phyloP scores from a whole-genome alignment of 192 early-diverging fungal species.

The Obelidium mucronatum region DNA sequence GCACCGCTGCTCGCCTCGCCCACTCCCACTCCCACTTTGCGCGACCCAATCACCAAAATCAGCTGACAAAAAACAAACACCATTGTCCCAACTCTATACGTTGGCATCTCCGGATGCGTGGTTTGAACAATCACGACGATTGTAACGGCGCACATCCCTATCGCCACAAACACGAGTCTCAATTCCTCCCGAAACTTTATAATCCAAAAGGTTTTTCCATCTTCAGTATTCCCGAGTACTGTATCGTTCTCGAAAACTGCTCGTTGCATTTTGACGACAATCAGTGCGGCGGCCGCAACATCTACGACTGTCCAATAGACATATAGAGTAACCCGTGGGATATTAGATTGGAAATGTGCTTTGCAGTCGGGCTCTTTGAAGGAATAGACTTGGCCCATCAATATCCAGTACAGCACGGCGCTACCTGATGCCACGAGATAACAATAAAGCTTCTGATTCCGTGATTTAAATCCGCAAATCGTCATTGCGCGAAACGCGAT shows the following conservation, averaged over 20 bases:
- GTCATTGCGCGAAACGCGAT: not conserved
- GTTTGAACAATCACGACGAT: not conserved
- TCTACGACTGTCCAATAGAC: conserved; percentile 3
- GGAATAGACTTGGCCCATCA: conserved; percentile 4
- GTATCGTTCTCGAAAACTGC: not conserved
- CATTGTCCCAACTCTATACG: conserved; percentile 8
- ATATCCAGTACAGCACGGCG: conserved; percentile 3
- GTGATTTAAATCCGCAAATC: not conserved
- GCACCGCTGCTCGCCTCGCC: not conserved
- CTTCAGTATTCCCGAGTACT: not conserved
- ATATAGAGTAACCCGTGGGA: not conserved
- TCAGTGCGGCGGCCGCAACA: not conserved
- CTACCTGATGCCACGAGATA: not conserved
- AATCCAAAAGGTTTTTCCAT: not conserved
- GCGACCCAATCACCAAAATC: not conserved
- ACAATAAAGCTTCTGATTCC: not conserved
- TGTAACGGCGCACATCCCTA: conserved; percentile 7
- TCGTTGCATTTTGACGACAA: not conserved
- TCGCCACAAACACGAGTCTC: conserved; percentile 1
- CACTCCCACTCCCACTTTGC: conserved; percentile 2
- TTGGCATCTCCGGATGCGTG: not conserved
- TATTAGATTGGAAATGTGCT: conserved; percentile 2
- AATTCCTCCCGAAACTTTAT: conserved; percentile 3
- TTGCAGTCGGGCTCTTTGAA: not conserved
- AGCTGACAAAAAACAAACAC: conserved; percentile 19